Conservation (phyloP, 2,329 filamentous ascomycete species). For the Paraphaeosphaeria sporulosa region DNA sequence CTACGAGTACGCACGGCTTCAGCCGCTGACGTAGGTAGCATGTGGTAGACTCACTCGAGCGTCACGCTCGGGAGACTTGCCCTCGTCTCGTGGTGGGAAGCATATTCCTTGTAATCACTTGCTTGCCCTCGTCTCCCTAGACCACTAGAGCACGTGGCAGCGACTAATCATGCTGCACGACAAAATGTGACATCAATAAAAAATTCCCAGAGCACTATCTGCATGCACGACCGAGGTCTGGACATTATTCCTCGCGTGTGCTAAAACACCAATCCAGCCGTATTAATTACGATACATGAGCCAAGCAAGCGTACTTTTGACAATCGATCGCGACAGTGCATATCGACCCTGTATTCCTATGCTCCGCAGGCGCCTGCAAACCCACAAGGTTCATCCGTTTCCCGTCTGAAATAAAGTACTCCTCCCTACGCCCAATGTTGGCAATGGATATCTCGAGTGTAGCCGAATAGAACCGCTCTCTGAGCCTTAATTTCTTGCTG, state of each 20-base stretch:
- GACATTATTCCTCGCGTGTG: not conserved
- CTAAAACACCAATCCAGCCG: slow-evolving; percentile 5
- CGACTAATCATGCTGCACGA: not conserved
- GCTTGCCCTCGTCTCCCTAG: not conserved
- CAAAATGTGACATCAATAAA: not conserved
- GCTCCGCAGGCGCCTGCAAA: slow-evolving; percentile 6
- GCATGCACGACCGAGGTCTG: slow-evolving; percentile 4
- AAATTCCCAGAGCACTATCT: not conserved
- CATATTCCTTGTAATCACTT: not conserved
- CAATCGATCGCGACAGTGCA: not conserved
- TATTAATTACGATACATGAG: slow-evolving; percentile 5
- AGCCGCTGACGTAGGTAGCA: no score
- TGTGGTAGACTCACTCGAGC: no score
- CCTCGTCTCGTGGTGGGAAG: no score
- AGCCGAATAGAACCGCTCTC: not conserved
- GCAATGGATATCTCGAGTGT: slow-evolving; percentile 8
- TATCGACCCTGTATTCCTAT: slow-evolving; percentile 1
- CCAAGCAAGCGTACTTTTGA: slow-evolving; percentile 20
- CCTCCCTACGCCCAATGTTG: not conserved
- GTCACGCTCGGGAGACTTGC: no score
- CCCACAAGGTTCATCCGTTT: not conserved
- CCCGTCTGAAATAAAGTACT: not conserved
- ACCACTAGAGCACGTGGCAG: not conserved
- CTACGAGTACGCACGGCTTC: no score
- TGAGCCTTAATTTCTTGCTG: not conserved